A percentile compares a stretch with the other conserved stretches of the same genome.
Evolutionary conservation across 768 basidiomycete genomes (phyloP).

Genomic region (Agaricus bisporus): DNA sequence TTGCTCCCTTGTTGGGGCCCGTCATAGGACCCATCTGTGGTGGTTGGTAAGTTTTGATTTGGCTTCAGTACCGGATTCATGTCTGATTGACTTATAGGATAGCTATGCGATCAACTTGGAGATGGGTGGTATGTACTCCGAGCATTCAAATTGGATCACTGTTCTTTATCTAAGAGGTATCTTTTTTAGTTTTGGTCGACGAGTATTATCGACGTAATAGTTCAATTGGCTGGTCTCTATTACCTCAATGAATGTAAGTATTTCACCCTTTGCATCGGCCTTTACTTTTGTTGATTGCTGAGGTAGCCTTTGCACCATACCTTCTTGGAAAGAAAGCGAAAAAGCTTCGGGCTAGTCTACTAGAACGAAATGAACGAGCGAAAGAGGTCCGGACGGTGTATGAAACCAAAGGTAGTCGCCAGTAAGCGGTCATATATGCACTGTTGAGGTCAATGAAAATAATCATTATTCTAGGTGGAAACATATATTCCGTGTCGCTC

Average conservation of each 20-base stretch:
- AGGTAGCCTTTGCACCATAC: conserved; percentile 35
- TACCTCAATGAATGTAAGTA: conserved; percentile 58
- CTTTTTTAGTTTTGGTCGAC: conserved; percentile 57
- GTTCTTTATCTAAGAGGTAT: not conserved
- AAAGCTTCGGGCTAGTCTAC: conserved; percentile 35
- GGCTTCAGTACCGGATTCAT: not conserved
- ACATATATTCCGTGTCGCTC: conserved; percentile 41
- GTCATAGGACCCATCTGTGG: conserved; percentile 59
- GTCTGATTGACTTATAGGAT: conserved; percentile 32
- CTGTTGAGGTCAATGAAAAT: not conserved
- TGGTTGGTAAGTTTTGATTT: conserved; percentile 35
- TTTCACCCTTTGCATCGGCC: not conserved
- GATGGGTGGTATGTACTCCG: conserved; percentile 52
- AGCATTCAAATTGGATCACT: too few relatives aligned
- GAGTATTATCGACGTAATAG: conserved; percentile 43
- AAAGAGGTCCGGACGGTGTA: conserved; percentile 42
- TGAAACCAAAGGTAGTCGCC: conserved; percentile 33
- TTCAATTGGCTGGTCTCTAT: conserved; percentile 53
- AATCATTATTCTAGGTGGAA: conserved; percentile 36
- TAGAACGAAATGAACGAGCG: conserved; percentile 36
- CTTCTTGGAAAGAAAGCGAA: conserved; percentile 47
- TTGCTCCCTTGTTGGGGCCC: conserved; percentile 62
- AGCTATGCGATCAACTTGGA: conserved; percentile 57
- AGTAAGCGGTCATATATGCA: conserved; percentile 29
- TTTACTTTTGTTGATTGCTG: conserved; percentile 19